Base-by-base conservation (phyloP, 228 moss, liverwort and hornwort genomes). In the Sphagnum fallax region DNA sequence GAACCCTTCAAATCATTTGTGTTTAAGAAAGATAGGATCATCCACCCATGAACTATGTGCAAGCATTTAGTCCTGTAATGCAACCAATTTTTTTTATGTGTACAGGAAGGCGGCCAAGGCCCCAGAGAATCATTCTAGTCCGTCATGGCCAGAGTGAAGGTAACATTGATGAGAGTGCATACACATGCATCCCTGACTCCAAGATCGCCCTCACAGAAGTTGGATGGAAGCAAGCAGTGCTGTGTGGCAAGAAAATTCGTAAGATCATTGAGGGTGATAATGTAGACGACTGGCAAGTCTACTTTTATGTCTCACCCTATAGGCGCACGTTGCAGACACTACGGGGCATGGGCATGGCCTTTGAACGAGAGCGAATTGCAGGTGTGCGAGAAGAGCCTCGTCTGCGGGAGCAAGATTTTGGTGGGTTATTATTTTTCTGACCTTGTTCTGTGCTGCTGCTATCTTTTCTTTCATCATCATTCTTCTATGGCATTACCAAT, bases 311-410 rank as follows among this genome's bases (percentile, higher is more conserved):
- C n/a, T 86, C 85, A 1, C 85, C 85, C 51, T 86, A 86, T 58
- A 71, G 70, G 69, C 79, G 85, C 65, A 86, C 85, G 1, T 73
- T 86, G 59, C 85, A 82, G 67, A 86, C 85, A 18, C 32, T 86
- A 65, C 71, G 85, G 6, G 85, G 85, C 61, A 82, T 86, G 52
- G 85, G 85, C 61, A 62, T 79, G 72, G 85, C 85, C 58, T 86
- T 86, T 70, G 82, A 86, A 64, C 79, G 75, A 1, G 64, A 76
- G 4, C 82, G 79, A 47, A 86, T 86, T 52, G 82, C 85, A 50
- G 85, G 85, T 58, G 85, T 86, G 50, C 71, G 85, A 50, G 85
- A 86, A 62, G 85, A 86, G 60, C 85, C 85, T 55, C 85, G 85
- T 52, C 71, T 86, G 14, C 77, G 85, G 10, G 85, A 86, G 48